Conservation (phyloP, 2,329 filamentous ascomycete species). For the Xylariaceae sp. region DNA sequence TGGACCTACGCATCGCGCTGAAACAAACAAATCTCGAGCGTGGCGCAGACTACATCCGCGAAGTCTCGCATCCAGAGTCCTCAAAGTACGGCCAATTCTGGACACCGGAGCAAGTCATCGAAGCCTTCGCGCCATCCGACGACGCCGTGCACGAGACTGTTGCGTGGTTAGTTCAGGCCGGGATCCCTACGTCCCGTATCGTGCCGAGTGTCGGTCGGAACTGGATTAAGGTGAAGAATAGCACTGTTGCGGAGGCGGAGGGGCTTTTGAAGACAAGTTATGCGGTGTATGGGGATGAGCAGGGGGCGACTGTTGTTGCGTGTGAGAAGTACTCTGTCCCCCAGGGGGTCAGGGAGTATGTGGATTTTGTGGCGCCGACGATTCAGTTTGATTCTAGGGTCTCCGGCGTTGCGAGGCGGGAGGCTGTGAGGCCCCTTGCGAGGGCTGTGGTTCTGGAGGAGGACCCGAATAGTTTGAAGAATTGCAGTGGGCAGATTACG, state of each 20-base stretch:
- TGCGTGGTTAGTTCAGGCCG: constrained; percentile 7
- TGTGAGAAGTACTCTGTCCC: constrained; percentile 9
- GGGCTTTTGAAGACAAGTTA: constrained; percentile 7
- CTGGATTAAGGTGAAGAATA: constrained; percentile 11
- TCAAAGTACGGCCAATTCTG: constrained; percentile 7
- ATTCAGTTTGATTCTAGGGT: constrained; percentile 10
- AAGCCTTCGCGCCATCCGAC: constrained; percentile 6
- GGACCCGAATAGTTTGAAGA: background rate
- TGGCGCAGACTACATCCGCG: constrained; percentile 6
- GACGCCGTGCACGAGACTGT: constrained; percentile 2
- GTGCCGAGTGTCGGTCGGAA: constrained; percentile 1
- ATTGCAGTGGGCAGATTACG: background rate
- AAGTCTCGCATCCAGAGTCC: constrained; percentile 8
- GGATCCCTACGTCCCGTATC: constrained; percentile 1
- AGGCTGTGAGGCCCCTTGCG: background rate
- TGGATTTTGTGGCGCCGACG: constrained; percentile 13
- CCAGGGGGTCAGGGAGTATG: background rate
- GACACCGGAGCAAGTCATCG: constrained; percentile 9
- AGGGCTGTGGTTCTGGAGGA: background rate
- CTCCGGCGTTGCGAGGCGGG: background rate
- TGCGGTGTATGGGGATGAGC: constrained; percentile 2
- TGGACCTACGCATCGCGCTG: constrained; percentile 10
- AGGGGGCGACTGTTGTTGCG: constrained; percentile 1
- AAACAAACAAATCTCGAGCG: constrained; percentile 9
- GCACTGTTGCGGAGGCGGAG: constrained; percentile 10